phyloP scores from a whole-genome alignment of 2,329 filamentous ascomycete species.

The Fusarium newnesense region DNA sequence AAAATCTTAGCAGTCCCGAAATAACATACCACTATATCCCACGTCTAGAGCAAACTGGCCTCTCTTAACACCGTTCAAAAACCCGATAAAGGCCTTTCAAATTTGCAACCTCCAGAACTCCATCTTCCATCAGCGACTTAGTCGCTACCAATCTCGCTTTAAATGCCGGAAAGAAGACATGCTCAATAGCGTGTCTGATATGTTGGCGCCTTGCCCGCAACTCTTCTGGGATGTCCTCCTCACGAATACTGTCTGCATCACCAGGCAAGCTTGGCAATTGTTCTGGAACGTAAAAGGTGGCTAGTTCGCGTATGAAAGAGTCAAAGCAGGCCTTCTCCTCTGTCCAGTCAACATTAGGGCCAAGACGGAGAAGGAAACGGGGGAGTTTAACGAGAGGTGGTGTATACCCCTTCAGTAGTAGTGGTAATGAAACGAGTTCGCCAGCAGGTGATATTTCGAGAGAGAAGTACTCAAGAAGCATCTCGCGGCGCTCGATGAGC shows the following conservation, averaged over 20 bases:
- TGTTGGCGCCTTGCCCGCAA: constrained; percentile 71
- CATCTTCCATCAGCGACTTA: constrained; percentile 75
- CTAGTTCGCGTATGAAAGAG: constrained; percentile 85
- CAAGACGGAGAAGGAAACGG: constrained; percentile 85
- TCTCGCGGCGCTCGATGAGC: constrained; percentile 80
- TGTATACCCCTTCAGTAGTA: constrained; percentile 89
- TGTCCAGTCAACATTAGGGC: constrained; percentile 88
- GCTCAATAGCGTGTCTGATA: constrained; percentile 80
- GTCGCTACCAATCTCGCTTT: constrained; percentile 86
- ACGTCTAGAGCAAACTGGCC: not conserved
- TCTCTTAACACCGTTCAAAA: constrained; percentile 85
- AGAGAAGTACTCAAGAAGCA: constrained; percentile 94
- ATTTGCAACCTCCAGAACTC: constrained; percentile 87
- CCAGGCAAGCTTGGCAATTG: constrained; percentile 69
- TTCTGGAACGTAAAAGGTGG: constrained; percentile 91
- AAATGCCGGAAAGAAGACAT: constrained; percentile 90
- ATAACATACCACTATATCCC: not conserved
- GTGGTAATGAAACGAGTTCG: constrained; percentile 80
- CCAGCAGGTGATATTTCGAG: constrained; percentile 83
- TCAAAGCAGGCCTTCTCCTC: constrained; percentile 88
- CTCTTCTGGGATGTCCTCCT: constrained; percentile 58
- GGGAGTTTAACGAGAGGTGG: constrained; percentile 89
- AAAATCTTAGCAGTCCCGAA: constrained; percentile 3
- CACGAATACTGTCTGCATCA: constrained; percentile 46
- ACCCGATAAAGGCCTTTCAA: constrained; percentile 92